Base-by-base conservation (phyloP, 2,329 filamentous ascomycete genomes). In the Onygena corvina region DNA sequence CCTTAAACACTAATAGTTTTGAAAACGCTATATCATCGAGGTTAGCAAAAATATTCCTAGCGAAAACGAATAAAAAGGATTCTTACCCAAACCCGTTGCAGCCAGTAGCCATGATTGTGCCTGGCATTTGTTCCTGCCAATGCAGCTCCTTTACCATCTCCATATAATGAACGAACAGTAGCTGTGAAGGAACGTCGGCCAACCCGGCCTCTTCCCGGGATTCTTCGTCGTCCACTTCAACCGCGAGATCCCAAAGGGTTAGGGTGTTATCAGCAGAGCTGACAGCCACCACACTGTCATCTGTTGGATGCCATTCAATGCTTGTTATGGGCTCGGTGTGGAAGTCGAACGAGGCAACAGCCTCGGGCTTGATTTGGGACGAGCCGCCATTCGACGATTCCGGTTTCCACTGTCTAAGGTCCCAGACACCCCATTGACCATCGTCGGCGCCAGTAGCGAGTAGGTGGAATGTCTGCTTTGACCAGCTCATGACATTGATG, bases 401-500 rank as follows among this genome's bases (percentile, higher is more conserved):
- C 2, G 81, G 80, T 71, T 94, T 95, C 90, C 90, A 96, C 67
- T 93, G 84, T 48, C 92, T 79, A 61, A 98, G 71, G 66, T 98
- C 92, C 92, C 92, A 98, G 20, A 96, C 89, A 1, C 78, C 88
- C 87, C 90, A 96, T 48, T 83, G 81, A 31, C 92, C 92, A 62
- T 95, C 87, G 61, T 98, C 92, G 54, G 86, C 88, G 38, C 92
- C 92, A 0, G 89, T 88, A 1, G 90, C 90, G 30, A 98, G 80
- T 30, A 98, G 78, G 66, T 96, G 88, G 18, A 81, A 79, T 0
- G 89, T 94, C 67, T 89, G 82, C 38, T 77, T 79, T 31, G 88
- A 94, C 92, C 92, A 98, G 53, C 85, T 92, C 70, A 96, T 84
- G 53, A 98, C 92, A 64, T 98, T 98, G 61, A 96, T 86, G 61